Percentiles rank a stretch among this genome's conserved stretches.
These are phyloP conservation scores for Backusella macrospora DNA, from an alignment of 192 early-diverging fungal species.

Conservation along the genomic window DNA sequence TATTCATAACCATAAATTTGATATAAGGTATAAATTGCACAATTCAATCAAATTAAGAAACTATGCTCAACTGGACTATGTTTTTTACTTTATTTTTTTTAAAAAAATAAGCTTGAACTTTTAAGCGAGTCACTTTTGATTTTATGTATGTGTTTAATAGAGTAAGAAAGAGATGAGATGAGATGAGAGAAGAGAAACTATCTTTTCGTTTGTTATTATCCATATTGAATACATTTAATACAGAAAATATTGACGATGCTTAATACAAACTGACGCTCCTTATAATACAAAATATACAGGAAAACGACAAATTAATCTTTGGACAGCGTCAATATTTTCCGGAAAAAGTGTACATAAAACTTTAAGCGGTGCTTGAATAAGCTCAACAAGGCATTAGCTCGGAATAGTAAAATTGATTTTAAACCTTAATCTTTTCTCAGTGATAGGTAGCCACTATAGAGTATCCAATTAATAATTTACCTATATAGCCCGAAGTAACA, in stretches of 20 bases:
- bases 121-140: neutral
- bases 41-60: neutral
- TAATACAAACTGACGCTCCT: neutral
- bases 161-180: neutral
- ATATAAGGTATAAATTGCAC: neutral
- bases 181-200: neutral
- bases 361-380: no score
- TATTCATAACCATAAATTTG: neutral
- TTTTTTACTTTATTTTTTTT: no score
- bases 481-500: no score
- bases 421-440: neutral
- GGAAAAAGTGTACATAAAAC: neutral
- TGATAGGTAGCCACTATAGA: neutral
- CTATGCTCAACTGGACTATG: no score
- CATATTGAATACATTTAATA: neutral
- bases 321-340: neutral
- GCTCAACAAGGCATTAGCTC: no score
- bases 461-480: neutral
- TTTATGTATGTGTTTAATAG: neutral
- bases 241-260: neutral
- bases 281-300: no score
- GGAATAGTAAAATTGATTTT: neutral
- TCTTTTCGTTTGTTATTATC: neutral
- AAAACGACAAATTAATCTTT: no score
- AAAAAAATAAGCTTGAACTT: no score